Evolutionary conservation across 192 early-diverging fungal genomes (phyloP).

Genomic region (Linnemannia schmuckeri): DNA sequence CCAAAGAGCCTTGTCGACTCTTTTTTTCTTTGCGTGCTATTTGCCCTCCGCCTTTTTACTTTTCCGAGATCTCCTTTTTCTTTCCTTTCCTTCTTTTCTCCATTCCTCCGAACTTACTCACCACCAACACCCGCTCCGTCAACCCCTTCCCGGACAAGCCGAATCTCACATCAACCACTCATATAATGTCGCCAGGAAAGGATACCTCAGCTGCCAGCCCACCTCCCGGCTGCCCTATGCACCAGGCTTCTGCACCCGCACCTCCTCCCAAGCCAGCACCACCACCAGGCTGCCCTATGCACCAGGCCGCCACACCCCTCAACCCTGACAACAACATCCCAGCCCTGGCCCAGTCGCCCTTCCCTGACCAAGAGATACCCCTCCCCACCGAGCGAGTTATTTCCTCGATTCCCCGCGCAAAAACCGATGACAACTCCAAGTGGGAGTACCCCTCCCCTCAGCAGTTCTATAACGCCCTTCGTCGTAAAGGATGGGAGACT

Average conservation of each 20-base stretch:
- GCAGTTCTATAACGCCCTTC: slow-evolving; percentile 90
- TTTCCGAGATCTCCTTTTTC: neutral
- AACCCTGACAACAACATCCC: slow-evolving; percentile 97
- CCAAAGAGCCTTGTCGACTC: neutral
- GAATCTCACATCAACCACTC: neutral
- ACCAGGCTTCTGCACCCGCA: slow-evolving; percentile 25
- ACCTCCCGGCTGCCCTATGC: slow-evolving; percentile 66
- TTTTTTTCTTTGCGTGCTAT: neutral
- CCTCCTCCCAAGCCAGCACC: slow-evolving; percentile 51
- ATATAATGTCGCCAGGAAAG: slow-evolving; percentile 49
- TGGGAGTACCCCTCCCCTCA: slow-evolving; percentile 96
- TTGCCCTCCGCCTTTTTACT: neutral
- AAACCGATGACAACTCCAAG: slow-evolving; percentile 57
- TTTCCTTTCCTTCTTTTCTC: slow-evolving; percentile 2
- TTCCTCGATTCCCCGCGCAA: slow-evolving; percentile 84
- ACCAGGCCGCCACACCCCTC: slow-evolving; percentile 59
- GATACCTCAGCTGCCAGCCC: slow-evolving; percentile 54
- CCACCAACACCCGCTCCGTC: neutral
- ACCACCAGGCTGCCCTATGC: slow-evolving; percentile 65
- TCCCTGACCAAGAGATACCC: slow-evolving; percentile 72
- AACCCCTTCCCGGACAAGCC: neutral
- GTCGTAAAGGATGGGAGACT: slow-evolving; percentile 88
- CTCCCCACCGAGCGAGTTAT: slow-evolving; percentile 86
- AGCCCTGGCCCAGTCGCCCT: slow-evolving; percentile 74
- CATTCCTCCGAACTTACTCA: neutral